Evolutionary conservation across 257 asterid species (phyloP).

Genomic region (Capsicum chinense): DNA sequence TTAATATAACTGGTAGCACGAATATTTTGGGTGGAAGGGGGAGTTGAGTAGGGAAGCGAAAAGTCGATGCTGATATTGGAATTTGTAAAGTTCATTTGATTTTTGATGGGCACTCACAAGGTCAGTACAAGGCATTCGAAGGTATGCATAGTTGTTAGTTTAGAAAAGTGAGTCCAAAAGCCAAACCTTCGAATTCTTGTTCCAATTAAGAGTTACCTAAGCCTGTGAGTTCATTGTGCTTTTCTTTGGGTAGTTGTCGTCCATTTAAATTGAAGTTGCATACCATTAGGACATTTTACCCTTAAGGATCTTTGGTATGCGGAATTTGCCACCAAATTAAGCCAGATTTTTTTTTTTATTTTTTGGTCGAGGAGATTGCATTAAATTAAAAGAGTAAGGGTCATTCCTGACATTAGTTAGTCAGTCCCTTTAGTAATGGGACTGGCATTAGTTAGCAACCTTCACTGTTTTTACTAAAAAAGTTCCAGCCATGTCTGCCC

Average conservation of each 20-base stretch:
- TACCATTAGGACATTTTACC: background rate
- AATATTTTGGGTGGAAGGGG: background rate
- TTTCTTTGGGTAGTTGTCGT: background rate
- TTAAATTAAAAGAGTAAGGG: too few species aligned
- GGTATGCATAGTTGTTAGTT: background rate
- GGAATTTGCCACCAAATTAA: background rate
- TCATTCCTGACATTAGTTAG: too few species aligned
- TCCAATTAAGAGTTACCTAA: slow-evolving; percentile 2
- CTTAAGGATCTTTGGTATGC: background rate
- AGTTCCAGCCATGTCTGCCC: too few species aligned
- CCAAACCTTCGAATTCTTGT: background rate
- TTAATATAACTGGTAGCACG: background rate
- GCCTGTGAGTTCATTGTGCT: background rate
- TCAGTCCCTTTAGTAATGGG: too few species aligned
- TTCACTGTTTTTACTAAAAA: too few species aligned
- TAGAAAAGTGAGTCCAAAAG: background rate
- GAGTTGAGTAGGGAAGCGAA: background rate
- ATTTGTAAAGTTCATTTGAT: background rate
- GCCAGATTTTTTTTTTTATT: background rate
- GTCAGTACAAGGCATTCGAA: background rate
- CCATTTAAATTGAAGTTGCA: slow-evolving; percentile 8
- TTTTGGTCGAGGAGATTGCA: too few species aligned
- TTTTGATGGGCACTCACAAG: background rate
- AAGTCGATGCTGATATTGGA: slow-evolving; percentile 8
- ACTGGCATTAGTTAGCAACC: too few species aligned